Conservation (phyloP, 1,284 basidiomycete species). For the Macrocybe sp. region DNA sequence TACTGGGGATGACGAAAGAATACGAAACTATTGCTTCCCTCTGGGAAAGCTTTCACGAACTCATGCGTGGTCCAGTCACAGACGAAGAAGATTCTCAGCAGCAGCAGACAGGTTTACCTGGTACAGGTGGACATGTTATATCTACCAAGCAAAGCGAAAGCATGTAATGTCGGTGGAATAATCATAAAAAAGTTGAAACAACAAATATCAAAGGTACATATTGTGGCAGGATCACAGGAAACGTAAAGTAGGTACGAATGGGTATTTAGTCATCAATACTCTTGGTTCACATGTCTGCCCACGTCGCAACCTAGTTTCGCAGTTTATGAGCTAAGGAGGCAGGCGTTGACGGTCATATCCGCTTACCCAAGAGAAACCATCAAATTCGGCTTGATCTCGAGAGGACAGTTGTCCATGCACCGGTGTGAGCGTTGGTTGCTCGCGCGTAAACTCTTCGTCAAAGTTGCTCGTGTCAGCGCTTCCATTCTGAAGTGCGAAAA, state of each 20-base stretch:
- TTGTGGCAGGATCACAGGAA: too few relatives aligned
- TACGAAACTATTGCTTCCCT: constrained; percentile 86
- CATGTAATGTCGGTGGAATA: too few relatives aligned
- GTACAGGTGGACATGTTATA: constrained; percentile 66
- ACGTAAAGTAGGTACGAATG: too few relatives aligned
- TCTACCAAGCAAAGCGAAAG: constrained; percentile 28
- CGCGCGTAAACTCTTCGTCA: constrained; percentile 95
- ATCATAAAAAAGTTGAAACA: too few relatives aligned
- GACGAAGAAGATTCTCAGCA: constrained; percentile 24
- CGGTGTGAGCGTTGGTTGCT: constrained; percentile 96
- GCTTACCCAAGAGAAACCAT: constrained; percentile 88
- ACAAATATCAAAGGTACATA: too few relatives aligned
- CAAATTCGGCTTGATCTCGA: constrained; percentile 93
- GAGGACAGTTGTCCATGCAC: constrained; percentile 94
- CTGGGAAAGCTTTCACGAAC: constrained; percentile 79
- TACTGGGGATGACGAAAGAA: constrained; percentile 87
- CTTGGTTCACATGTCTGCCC: constrained; percentile 58
- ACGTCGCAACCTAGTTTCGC: constrained; percentile 51
- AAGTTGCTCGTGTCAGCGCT: constrained; percentile 86
- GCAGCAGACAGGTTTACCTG: constrained; percentile 41
- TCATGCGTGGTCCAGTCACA: constrained; percentile 55
- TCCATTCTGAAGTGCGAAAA: constrained; percentile 52
- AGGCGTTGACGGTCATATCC: background rate
- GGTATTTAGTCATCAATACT: too few relatives aligned
- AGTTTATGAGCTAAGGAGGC: background rate